Evolutionary conservation across 257 asterid genomes (phyloP), one percentile per base, ranked within the genome.

Genomic region (Cruciata laevipes): DNA sequence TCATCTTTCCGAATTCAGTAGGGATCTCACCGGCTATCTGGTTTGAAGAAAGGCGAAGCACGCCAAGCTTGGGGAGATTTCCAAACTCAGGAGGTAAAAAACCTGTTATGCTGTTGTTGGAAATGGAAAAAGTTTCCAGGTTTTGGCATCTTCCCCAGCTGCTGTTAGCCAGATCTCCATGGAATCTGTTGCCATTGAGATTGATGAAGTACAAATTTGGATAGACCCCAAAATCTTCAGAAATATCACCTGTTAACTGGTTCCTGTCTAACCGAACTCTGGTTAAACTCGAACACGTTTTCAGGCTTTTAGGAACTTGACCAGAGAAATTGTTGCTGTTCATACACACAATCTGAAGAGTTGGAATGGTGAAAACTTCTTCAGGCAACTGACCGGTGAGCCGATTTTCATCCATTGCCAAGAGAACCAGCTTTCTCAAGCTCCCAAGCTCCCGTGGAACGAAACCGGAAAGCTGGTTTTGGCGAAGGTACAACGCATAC

Each of bases 301-400:
- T 78, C 74, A 83, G 61, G 74, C 79, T 78, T 69, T 5, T 47
- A 0, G 85, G 84, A 18, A 76, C 37, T 65, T 7, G 60, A 69
- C 85, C 88, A 0, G 53, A 69, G 30, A 78, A 69, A 1, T 21
- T 51, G 74, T 83, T 83, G 40, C 68, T 27, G 40, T 35, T 40
- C 18, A 63, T 73, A 12, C 70, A 63, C 25, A 83, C 38, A 6
- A 42, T 53, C 23, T 16, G 42, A 4, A 83, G 71, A 18, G 31
- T 33, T 63, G 75, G 75, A 44, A 74, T 75, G 33, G 47, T 55
- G 30, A 85, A 83, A 16, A 80, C 5, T 12, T 74, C 64, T 60
- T 80, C 75, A 20, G 87, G 87, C 53, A 83, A 63, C 5, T 35
- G 66, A 37, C 82, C 85, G 1, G 71, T 68, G 32, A 83, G 63